Base-by-base conservation (phyloP, 805 yeast species). In the Wickerhamomyces queroliae region DNA sequence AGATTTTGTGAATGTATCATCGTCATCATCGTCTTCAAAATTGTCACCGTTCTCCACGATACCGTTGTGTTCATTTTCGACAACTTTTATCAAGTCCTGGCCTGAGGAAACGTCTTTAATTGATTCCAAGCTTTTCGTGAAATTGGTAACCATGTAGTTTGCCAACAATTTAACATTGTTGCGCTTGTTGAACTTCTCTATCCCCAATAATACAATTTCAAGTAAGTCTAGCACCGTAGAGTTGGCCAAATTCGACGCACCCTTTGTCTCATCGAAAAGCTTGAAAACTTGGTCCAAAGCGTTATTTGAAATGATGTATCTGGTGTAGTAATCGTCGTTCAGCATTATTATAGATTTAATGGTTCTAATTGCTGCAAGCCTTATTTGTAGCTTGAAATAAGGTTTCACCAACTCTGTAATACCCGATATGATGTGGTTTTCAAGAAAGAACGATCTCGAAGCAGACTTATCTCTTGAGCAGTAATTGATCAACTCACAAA, bases 201-300 rank as follows among this genome's bases (percentile, higher is more conserved):
- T 29, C 6, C 56, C 54, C 22, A 40, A 23, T 40, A 62, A 48
- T 38, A 74, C 52, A 17, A 70, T 65, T 48, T 76, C 83, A 25
- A 80, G 63, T 18, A 90, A 65, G 55, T 84, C 89, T 34, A 88
- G 65, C 46, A 91, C 74, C 6, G 90, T 74, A 0, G 96, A 88
- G 52, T 78, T 83, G 3, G 83, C 71, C 43, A 89, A 61, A 53
- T 80, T 83, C 55, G 84, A 78, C 28, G 62, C 60, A 23, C 66
- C 60, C 7, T 70, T 64, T 9, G 76, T 72, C 12, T 64, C 70
- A 18, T 64, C 60, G 44, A 84, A 66, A 36, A 77, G 63, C 1
- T 58, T 53, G 41, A 85, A 69, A 25, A 80, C 66, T 17, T 67
- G 62, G 4, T 61, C 66, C 38, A 81, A 65, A 5, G 81, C 55